Conservation (phyloP, 2,329 filamentous ascomycete species). For the Domatiomyces globalis region DNA sequence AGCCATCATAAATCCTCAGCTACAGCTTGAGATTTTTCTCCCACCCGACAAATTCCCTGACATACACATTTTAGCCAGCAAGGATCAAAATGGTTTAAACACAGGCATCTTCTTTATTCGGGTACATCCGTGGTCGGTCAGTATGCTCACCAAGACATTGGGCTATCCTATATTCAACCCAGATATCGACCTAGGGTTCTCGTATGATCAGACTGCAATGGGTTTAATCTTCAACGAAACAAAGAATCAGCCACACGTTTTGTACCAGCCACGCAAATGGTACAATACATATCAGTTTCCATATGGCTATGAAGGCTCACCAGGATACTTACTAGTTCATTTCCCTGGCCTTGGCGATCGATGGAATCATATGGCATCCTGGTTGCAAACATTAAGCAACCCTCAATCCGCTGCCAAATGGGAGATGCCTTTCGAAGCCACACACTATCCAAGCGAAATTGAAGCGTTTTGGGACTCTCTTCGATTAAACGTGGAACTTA, state of each 20-base stretch:
- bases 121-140: constrained; percentile 23
- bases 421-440: constrained; percentile 17
- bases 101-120: constrained; percentile 24
- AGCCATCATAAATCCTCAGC: constrained; percentile 23
- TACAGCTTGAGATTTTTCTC: constrained; percentile 23
- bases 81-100: constrained; percentile 25
- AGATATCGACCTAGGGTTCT: constrained; percentile 13
- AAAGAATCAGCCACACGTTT: neutral
- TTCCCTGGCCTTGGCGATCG: constrained; percentile 20
- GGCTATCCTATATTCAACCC: constrained; percentile 19
- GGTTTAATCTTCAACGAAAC: constrained; percentile 3
- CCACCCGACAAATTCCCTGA: constrained; percentile 20
- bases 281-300: constrained; percentile 11
- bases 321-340: constrained; percentile 22
- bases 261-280: constrained; percentile 7
- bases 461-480: constrained; percentile 15
- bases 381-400: constrained; percentile 18
- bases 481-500: no score
- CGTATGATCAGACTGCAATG: constrained; percentile 13
- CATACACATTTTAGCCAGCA: constrained; percentile 21
- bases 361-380: constrained; percentile 19
- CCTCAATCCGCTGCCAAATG: constrained; percentile 10
- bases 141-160: constrained; percentile 20
- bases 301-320: constrained; percentile 2
- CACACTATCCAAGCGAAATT: constrained; percentile 14